Base-by-base conservation (phyloP, 768 basidiomycete genomes). In the Leucogyrophana mollusca region DNA sequence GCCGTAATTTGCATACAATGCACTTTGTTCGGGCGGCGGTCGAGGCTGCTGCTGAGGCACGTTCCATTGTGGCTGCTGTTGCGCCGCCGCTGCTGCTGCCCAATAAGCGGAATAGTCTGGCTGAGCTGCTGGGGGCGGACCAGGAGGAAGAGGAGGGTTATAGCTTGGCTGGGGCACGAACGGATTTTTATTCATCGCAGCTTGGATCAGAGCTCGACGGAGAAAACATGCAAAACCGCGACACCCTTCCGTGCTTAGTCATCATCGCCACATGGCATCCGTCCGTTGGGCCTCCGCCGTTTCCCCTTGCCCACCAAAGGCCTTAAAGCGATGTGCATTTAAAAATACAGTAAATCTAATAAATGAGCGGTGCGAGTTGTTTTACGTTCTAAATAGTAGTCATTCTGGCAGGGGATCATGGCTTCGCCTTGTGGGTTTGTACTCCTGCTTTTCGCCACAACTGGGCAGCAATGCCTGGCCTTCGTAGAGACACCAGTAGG, bases 1-100 rank as follows among this genome's bases (percentile, higher is more conserved):
- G 24, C 92, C 92, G 59, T 94, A 94, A 61, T 93, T 93, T 1
- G 90, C 90, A 60, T 94, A 94, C 17, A 94, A 68, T 20, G 87
- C 84, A 60, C 84, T 87, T 59, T 92, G 90, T 54, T 91, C 87
- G 11, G 86, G 73, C 24, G 87, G 73, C 24, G 86, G 85, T 40
- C 84, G 73, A 35, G 82, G 76, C 27, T 81, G 76, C 27, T 81
- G 76, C 59, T 82, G 85, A 3, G 82, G 74, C 11, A 79, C 63
- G 42, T 70, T 73, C 85, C 84, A 87, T 63, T 88, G 85, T 10
- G 83, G 76, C n/a, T 77, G 77, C 36, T 72, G 72, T 9, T 72
- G 62, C 57, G 72, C 71, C 10, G 76, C 74, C 3, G 78, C 76
- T 2, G 78, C 74, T 9, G 79, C 79, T 17, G 81, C 76, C 85